Evolutionary conservation across 1,284 basidiomycete species (phyloP).

Genomic region (Fomes fomentarius): DNA sequence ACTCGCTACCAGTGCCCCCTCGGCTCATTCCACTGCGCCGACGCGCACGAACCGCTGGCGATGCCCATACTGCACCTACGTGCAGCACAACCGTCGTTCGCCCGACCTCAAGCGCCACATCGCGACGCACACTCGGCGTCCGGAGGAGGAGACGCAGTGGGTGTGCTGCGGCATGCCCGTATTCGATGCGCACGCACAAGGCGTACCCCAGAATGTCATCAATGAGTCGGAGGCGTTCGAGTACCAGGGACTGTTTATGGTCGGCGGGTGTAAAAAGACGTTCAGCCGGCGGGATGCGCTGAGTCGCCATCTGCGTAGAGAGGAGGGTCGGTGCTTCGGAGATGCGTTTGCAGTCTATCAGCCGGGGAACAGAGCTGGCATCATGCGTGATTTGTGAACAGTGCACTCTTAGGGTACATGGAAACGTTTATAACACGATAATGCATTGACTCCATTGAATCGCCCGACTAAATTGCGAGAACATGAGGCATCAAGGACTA

Average conservation of each 20-base stretch:
- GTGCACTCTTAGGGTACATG: too few relatives aligned
- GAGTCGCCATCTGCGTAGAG: slow-evolving; percentile 54
- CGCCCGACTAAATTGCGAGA: slow-evolving; percentile 38
- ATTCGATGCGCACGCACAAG: background rate
- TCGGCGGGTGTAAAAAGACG: slow-evolving; percentile 50
- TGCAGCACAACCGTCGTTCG: slow-evolving; percentile 45
- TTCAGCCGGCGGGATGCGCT: slow-evolving; percentile 62
- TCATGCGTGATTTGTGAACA: too few relatives aligned
- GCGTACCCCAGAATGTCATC: background rate
- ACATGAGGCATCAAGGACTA: too few relatives aligned
- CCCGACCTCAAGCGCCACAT: slow-evolving; percentile 60
- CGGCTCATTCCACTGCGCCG: background rate
- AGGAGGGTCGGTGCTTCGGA: slow-evolving; percentile 45
- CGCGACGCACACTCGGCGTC: slow-evolving; percentile 50
- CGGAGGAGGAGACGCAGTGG: slow-evolving; percentile 28
- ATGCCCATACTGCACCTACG: slow-evolving; percentile 17
- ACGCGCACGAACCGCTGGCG: background rate
- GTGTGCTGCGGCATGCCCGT: slow-evolving; percentile 5
- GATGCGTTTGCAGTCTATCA: slow-evolving; percentile 11
- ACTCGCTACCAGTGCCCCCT: background rate
- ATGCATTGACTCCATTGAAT: too few relatives aligned
- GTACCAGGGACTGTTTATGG: slow-evolving; percentile 23
- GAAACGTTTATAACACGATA: too few relatives aligned
- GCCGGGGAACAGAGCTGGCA: background rate
- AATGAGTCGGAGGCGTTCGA: background rate